phyloP scores from a whole-genome alignment of 2,329 filamentous ascomycete species.

The Aspergillus sp. region DNA sequence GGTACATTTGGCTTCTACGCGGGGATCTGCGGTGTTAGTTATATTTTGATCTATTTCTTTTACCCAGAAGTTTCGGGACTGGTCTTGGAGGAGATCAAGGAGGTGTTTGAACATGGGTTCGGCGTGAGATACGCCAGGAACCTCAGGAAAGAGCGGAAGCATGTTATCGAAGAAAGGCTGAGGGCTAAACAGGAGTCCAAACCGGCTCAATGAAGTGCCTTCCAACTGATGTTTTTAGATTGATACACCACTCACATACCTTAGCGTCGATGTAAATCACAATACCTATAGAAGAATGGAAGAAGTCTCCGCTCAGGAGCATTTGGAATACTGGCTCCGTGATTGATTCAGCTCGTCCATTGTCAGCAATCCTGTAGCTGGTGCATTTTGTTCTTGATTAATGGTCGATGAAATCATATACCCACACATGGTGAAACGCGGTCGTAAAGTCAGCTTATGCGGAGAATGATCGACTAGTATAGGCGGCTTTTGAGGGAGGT shows the following conservation, averaged over 20 bases:
- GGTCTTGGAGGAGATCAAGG: constrained; percentile 34
- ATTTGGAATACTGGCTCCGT: not conserved
- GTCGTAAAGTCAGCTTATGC: not conserved
- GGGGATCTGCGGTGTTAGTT: constrained; percentile 50
- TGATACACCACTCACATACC: not conserved
- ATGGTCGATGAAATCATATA: not conserved
- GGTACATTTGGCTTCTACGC: constrained; percentile 56
- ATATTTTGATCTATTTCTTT: constrained; percentile 33
- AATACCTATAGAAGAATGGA: not conserved
- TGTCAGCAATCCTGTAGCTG: not conserved
- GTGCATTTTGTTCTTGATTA: not conserved
- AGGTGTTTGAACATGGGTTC: constrained; percentile 54
- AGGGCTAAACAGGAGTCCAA: not conserved
- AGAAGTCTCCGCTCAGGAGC: not conserved
- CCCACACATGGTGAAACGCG: not conserved
- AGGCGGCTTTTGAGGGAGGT: not conserved
- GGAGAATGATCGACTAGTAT: not conserved
- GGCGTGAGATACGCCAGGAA: constrained; percentile 45
- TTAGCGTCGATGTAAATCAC: not conserved
- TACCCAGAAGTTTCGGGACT: constrained; percentile 27
- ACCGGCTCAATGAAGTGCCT: not conserved
- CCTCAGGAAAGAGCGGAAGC: constrained; percentile 38
- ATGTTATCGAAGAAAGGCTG: constrained; percentile 27
- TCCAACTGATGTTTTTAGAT: not conserved
- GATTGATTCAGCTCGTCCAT: not conserved